Conservation (phyloP, 2,329 filamentous ascomycete genomes). For the Biscogniauxia marginata region DNA sequence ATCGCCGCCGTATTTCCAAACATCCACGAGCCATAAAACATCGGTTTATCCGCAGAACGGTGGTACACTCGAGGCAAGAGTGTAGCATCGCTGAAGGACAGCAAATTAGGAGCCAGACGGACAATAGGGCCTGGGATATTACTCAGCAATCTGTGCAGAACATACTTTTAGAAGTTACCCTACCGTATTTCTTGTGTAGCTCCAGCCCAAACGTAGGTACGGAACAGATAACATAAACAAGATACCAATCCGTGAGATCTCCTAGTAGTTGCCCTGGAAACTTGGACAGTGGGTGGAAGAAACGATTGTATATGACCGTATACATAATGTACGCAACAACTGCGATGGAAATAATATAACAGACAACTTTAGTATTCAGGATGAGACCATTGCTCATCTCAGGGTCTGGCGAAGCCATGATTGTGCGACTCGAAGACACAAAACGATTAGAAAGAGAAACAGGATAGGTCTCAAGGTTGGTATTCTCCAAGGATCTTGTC, state of each 20-base stretch:
- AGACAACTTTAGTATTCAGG: background rate
- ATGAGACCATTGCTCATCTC: background rate
- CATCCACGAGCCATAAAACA: slow-evolving; percentile 3
- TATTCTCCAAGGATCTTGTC: too few relatives aligned
- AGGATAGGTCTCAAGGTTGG: too few relatives aligned
- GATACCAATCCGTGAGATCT: background rate
- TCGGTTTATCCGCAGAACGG: background rate
- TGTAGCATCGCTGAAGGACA: slow-evolving; percentile 4
- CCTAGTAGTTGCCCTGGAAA: background rate
- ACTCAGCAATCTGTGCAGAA: background rate
- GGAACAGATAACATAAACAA: background rate
- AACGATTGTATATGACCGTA: background rate
- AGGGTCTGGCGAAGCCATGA: too few relatives aligned
- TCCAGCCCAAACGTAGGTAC: slow-evolving; percentile 1
- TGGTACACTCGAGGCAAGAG: slow-evolving; percentile 1
- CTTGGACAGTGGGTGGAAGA: background rate
- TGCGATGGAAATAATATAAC: background rate
- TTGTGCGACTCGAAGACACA: too few relatives aligned
- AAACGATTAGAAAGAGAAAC: too few relatives aligned
- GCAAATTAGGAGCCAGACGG: slow-evolving; percentile 1
- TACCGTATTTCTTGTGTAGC: slow-evolving; percentile 3
- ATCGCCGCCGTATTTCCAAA: slow-evolving; percentile 4
- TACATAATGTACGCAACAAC: background rate
- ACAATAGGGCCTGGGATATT: background rate
- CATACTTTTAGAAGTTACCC: background rate